Evolutionary conservation across 208 protist genomes (phyloP).

Genomic region (Tritrichomonas musculus): DNA sequence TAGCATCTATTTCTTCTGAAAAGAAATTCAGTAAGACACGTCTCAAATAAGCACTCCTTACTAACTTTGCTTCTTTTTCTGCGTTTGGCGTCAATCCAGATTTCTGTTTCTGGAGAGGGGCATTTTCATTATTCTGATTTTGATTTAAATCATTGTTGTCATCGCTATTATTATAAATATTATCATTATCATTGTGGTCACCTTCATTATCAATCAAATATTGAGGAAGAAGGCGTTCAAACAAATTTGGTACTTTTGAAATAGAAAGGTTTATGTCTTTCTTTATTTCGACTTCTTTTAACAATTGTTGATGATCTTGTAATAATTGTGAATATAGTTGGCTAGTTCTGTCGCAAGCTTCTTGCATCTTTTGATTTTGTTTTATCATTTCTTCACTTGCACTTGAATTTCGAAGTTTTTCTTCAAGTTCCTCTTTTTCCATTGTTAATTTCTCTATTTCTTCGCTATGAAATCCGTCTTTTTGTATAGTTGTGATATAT

Average conservation of each 20-base stretch:
- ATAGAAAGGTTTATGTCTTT: neutral
- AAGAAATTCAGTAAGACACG: neutral
- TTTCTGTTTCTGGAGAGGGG: neutral
- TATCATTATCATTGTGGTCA: no score
- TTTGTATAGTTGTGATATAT: neutral
- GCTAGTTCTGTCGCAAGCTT: neutral
- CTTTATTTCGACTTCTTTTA: neutral
- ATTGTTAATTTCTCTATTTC: neutral
- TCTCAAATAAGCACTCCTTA: slow-evolving; percentile 3
- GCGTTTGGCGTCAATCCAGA: no score
- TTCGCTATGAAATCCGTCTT: neutral
- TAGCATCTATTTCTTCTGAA: neutral
- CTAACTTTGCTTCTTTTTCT: neutral
- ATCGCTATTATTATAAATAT: no score
- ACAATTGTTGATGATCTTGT: neutral
- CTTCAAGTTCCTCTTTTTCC: neutral
- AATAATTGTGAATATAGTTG: neutral
- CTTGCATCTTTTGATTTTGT: neutral
- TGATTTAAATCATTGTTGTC: no score
- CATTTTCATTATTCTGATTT: neutral
- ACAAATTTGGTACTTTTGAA: neutral
- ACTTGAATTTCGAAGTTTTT: neutral
- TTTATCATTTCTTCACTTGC: neutral
- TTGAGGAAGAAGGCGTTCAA: no score
- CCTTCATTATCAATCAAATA: no score